Percentiles rank a stretch among this genome's conserved stretches.
These are phyloP conservation scores for Millerago galiae DNA, from an alignment of 805 yeast genomes.

Conservation along the genomic window DNA sequence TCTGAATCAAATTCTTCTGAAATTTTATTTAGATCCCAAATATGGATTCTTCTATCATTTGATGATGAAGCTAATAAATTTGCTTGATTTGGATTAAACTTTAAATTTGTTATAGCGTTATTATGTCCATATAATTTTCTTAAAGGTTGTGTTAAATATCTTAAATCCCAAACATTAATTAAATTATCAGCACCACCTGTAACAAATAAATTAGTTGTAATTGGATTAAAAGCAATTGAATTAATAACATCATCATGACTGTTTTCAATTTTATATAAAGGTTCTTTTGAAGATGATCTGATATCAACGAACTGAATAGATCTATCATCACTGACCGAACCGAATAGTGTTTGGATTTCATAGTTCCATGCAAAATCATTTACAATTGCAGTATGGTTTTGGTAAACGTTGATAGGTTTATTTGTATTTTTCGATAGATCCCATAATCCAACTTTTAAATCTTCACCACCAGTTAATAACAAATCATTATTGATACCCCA, in stretches of 20 bases:
- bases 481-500: conserved; percentile 49
- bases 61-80: conserved; percentile 49
- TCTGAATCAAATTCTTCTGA: conserved; percentile 49
- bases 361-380: conserved; percentile 63
- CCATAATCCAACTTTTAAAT: conserved; percentile 67
- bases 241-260: conserved; percentile 61
- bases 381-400: conserved; percentile 47
- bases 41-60: conserved; percentile 62
- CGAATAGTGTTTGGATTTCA: conserved; percentile 41
- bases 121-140: conserved; percentile 65
- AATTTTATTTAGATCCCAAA: conserved; percentile 67
- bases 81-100: conserved; percentile 46
- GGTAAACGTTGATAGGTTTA: conserved; percentile 41
- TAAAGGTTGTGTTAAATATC: conserved; percentile 52
- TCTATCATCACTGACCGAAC: conserved; percentile 66
- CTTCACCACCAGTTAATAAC: conserved; percentile 62
- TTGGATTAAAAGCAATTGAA: conserved; percentile 60
- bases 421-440: conserved; percentile 33
- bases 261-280: conserved; percentile 36
- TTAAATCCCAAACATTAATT: conserved; percentile 69
- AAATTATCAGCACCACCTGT: conserved; percentile 76
- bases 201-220: conserved; percentile 46
- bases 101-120: conserved; percentile 47
- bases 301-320: conserved; percentile 56
- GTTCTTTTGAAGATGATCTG: conserved; percentile 31